Conservation (phyloP, 2,329 filamentous ascomycete species). For the Colletotrichum euphorbiae region DNA sequence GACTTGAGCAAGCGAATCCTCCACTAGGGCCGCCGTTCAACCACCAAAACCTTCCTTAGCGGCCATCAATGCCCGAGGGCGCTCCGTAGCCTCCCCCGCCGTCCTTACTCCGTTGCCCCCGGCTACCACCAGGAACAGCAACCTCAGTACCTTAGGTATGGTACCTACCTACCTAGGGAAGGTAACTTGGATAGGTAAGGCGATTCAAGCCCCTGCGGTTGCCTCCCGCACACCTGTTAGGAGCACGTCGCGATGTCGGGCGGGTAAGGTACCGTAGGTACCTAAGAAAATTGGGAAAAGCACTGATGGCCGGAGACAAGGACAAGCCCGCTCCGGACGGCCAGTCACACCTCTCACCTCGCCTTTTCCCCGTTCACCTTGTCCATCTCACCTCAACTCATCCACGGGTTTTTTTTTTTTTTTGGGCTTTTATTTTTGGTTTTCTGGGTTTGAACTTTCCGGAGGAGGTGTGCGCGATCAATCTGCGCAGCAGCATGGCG, state of each 20-base stretch:
- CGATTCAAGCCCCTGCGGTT: neutral
- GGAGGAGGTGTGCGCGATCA: neutral
- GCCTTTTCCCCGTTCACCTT: constrained; percentile 9
- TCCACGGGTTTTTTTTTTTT: neutral
- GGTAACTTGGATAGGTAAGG: neutral
- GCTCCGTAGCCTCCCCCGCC: neutral
- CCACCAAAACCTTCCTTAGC: constrained; percentile 18
- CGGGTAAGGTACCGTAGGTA: too few species aligned
- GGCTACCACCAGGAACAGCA: constrained; percentile 1
- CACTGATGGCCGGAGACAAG: constrained; percentile 4
- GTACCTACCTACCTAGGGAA: too few species aligned
- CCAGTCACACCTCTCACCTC: constrained; percentile 4
- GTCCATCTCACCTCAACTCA: constrained; percentile 10
- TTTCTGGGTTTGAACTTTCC: neutral
- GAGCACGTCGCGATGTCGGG: neutral
- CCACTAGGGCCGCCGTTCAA: neutral
- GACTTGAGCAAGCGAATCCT: neutral
- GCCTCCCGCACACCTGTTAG: constrained; percentile 1
- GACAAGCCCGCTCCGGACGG: constrained; percentile 7
- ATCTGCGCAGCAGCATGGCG: neutral
- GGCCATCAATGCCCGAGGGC: constrained; percentile 16
- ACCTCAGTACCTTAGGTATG: too few species aligned
- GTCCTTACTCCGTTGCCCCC: constrained; percentile 10
- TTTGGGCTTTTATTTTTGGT: too few species aligned
- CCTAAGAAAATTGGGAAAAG: neutral